Evolutionary conservation across 2,329 filamentous ascomycete genomes (phyloP).

Genomic region (Trichophyton benhamiae): DNA sequence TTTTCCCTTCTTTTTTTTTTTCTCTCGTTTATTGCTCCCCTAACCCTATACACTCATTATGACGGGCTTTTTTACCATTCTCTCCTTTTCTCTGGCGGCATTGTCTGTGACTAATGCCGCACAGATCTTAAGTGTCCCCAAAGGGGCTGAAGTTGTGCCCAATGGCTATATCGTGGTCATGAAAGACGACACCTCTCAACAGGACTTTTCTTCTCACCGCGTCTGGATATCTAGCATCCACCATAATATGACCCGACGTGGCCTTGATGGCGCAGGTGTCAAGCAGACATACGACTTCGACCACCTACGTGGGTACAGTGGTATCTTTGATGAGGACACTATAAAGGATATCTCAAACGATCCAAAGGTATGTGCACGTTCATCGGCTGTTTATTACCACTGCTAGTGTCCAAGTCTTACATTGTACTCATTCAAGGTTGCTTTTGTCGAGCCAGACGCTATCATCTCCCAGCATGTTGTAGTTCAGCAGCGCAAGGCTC

Average conservation of each 20-base stretch:
- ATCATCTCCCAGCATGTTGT: background rate
- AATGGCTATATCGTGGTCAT: conserved; percentile 7
- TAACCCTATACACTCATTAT: conserved; percentile 1
- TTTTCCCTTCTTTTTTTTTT: background rate
- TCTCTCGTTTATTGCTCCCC: background rate
- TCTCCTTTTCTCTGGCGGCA: conserved; percentile 6
- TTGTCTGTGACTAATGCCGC: conserved; percentile 2
- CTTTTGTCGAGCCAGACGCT: conserved; percentile 5
- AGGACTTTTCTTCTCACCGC: conserved; percentile 3
- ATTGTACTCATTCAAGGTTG: conserved; percentile 3
- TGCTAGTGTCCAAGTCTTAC: background rate
- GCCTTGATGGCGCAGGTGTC: background rate
- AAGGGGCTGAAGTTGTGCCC: conserved; percentile 1
- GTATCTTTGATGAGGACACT: conserved; percentile 7
- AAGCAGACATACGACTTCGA: background rate
- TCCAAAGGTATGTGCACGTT: background rate
- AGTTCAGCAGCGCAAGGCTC: conserved; percentile 16
- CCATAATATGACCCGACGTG: background rate
- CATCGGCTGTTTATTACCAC: background rate
- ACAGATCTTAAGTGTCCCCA: background rate
- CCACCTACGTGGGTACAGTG: conserved; percentile 1
- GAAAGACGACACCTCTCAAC: conserved; percentile 4
- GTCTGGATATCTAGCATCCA: conserved; percentile 3
- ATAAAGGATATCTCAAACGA: conserved; percentile 5
- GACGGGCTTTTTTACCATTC: background rate